These are phyloP conservation scores for Russula emetica DNA, from an alignment of 768 basidiomycete genomes.

Conservation along the genomic window DNA sequence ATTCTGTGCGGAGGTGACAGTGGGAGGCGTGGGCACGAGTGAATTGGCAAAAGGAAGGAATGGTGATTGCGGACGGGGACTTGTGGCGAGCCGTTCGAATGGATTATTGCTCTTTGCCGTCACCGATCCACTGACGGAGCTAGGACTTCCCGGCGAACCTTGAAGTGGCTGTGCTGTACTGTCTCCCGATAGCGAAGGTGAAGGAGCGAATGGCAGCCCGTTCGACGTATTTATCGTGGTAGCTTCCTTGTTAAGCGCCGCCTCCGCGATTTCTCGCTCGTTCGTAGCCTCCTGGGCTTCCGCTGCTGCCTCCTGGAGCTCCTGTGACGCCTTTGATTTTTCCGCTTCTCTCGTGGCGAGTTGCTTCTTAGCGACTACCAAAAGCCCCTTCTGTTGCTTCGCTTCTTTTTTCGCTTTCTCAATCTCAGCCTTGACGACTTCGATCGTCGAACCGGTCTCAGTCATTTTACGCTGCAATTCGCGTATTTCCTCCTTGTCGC, in stretches of 20 bases:
- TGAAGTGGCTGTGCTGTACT: slow-evolving; percentile 71
- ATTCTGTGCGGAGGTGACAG: slow-evolving; percentile 10
- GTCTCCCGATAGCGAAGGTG: slow-evolving; percentile 40
- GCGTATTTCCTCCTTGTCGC: slow-evolving; percentile 93
- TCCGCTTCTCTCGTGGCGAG: slow-evolving; percentile 78
- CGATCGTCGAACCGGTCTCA: slow-evolving; percentile 70
- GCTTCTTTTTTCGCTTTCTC: slow-evolving; percentile 92
- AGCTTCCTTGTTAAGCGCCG: slow-evolving; percentile 41
- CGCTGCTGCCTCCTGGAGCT: slow-evolving; percentile 59
- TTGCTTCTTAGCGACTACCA: slow-evolving; percentile 95
- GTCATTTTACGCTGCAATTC: slow-evolving; percentile 81
- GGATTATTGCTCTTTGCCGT: slow-evolving; percentile 82
- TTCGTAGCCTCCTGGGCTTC: slow-evolving; percentile 50
- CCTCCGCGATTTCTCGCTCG: slow-evolving; percentile 56
- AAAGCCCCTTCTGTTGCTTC: slow-evolving; percentile 91
- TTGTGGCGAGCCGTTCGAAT: slow-evolving; percentile 65
- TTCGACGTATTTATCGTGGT: slow-evolving; percentile 29
- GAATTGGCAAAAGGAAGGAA: slow-evolving; percentile 49
- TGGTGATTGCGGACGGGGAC: slow-evolving; percentile 49
- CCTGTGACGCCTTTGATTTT: slow-evolving; percentile 62
- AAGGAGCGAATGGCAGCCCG: slow-evolving; percentile 30
- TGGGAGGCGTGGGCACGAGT: slow-evolving; percentile 32
- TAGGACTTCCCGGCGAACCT: slow-evolving; percentile 50
- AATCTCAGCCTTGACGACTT: slow-evolving; percentile 62
- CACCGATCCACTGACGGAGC: slow-evolving; percentile 44